phyloP scores from a whole-genome alignment of 805 yeast species.

The Kluyveromyces nonfermentans region DNA sequence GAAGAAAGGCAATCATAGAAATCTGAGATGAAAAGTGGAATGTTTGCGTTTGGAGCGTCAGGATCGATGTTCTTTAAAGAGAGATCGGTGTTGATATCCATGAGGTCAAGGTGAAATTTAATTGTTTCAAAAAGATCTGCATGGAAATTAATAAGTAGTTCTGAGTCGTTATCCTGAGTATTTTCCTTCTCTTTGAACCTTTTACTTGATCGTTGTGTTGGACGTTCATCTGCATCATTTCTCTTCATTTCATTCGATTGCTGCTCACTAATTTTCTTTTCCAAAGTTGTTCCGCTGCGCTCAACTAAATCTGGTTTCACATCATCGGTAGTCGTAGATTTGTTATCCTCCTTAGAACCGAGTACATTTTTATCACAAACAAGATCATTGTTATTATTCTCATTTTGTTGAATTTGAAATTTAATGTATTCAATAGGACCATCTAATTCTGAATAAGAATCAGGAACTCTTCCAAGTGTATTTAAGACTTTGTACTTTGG shows the following conservation, averaged over 20 bases:
- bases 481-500: constrained; percentile 32
- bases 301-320: not conserved
- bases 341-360: not conserved
- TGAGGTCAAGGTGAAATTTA: constrained; percentile 1
- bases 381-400: not conserved
- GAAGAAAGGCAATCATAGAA: constrained; percentile 27
- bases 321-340: not conserved
- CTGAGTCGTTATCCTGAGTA: constrained; percentile 7
- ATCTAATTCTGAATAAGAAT: constrained; percentile 43
- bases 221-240: constrained; percentile 7
- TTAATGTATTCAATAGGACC: constrained; percentile 38
- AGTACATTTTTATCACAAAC: not conserved
- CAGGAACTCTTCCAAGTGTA: constrained; percentile 32
- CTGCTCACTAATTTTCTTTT: not conserved
- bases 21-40: constrained; percentile 15
- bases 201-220: constrained; percentile 33
- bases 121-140: constrained; percentile 14
- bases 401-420: constrained; percentile 22
- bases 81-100: constrained; percentile 3
- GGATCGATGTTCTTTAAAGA: constrained; percentile 6
- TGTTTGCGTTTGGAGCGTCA: constrained; percentile 2
- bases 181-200: constrained; percentile 29
- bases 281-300: not conserved
- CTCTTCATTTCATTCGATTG: constrained; percentile 3
- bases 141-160: constrained; percentile 10